These are phyloP conservation scores for Entomortierella lignicola DNA, from an alignment of 192 early-diverging fungal genomes.

Conservation along the genomic window DNA sequence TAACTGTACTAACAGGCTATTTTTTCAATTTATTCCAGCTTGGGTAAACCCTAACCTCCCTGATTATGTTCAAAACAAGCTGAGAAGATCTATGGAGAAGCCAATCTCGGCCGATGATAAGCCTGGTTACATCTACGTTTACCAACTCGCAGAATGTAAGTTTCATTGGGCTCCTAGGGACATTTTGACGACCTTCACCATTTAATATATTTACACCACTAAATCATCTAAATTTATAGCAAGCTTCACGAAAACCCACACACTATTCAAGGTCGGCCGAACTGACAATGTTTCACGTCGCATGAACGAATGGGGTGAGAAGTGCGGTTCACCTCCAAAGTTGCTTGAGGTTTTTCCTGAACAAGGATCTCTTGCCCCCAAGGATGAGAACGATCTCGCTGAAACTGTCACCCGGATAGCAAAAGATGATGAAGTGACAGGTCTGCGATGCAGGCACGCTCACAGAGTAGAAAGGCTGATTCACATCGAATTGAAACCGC, in stretches of 20 bases:
- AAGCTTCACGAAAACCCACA: conserved; percentile 31
- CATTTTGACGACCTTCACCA: neutral
- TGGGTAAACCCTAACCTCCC: conserved; percentile 56
- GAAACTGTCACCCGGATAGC: conserved; percentile 9
- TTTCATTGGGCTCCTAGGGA: too few relatives aligned
- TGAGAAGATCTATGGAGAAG: conserved; percentile 57
- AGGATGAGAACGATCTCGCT: conserved; percentile 33
- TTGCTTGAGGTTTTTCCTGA: conserved; percentile 61
- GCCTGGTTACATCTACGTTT: conserved; percentile 62
- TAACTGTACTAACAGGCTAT: neutral
- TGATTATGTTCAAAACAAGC: conserved; percentile 41
- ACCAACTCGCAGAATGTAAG: conserved; percentile 55
- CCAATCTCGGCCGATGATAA: conserved; percentile 57
- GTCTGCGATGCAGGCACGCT: conserved; percentile 52
- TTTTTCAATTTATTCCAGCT: conserved; percentile 17
- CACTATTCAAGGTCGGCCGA: conserved; percentile 61
- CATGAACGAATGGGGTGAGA: conserved; percentile 59
- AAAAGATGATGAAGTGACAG: conserved; percentile 26
- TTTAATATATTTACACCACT: neutral
- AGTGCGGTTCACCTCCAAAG: conserved; percentile 57
- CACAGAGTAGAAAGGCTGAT: conserved; percentile 59
- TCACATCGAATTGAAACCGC: conserved; percentile 59
- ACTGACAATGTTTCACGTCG: conserved; percentile 58
- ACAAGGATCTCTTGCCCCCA: conserved; percentile 36
- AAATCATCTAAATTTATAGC: conserved; percentile 10